Base-by-base conservation (phyloP, 2,329 filamentous ascomycete genomes). In the Colletotrichum spinosum region DNA sequence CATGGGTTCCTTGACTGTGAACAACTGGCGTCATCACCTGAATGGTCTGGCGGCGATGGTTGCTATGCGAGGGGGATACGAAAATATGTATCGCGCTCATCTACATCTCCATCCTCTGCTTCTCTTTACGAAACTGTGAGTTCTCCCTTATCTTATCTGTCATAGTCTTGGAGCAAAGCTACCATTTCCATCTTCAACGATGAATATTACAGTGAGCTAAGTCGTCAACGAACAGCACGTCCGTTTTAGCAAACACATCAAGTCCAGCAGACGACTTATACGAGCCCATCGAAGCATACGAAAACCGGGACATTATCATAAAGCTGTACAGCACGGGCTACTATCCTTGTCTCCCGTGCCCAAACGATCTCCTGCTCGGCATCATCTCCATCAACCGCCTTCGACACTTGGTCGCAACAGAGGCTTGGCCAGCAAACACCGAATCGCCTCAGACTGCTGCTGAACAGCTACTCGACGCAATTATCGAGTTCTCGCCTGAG, bases 361-460 rank as follows among this genome's bases (percentile, higher is more conserved):
- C 79, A 0, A 60, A 68, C 0, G 50, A 70, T 0, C 66, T 80
- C 1, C 78, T 80, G 39, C 57, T 60, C 33, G 73, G 76, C 48
- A 70, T 78, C 15, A 70, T 79, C 57, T 71, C 64, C 33, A 75
- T 79, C 60, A 80, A 79, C 60, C 60, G 75, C 53, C 70, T 81
- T n/a, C 77, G 79, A 5, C 57, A 60, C 53, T 70, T 65, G 15
- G 73, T 71, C 12, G 44, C 53, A 12, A 39, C 13, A 39, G 37
- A 42, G 42, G 10, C 51, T 68, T 44, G 51, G 45, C 6, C 44
- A 56, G 17, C 67, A 71, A 54, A 72, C 1, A 15, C 42, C 1
- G 35, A 15, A 1, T 25, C 45, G 3, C 15, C 71, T 9, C 65
- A 52, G 10, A 15, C 45, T 1, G 51, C 49, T 12, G 58, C 62